Conservation (phyloP, 257 asterid species). For the Solanum virginianum region DNA sequence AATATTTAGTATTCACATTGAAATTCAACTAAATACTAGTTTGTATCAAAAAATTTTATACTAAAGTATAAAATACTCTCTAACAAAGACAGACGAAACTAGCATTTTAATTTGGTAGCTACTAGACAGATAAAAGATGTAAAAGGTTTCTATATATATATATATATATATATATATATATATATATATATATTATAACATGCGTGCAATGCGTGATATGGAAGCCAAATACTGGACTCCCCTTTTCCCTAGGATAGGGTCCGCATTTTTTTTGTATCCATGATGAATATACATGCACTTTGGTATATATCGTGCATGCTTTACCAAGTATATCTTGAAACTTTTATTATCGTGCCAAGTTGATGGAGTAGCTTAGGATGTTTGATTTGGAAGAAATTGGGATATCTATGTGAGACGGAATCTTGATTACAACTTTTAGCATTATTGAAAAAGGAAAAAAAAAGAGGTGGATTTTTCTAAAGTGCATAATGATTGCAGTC, state of each 20-base stretch:
- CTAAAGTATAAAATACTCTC: too few species aligned
- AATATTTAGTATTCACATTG: too few species aligned
- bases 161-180: not conserved
- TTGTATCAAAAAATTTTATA: too few species aligned
- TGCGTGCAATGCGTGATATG: not conserved
- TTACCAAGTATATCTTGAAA: not conserved
- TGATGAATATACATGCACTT: constrained; percentile 42
- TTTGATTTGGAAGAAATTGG: not conserved
- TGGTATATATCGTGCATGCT: not conserved
- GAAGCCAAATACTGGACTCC: not conserved
- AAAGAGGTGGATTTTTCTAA: not conserved
- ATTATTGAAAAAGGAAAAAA: not conserved
- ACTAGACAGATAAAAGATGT: not conserved
- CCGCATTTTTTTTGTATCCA: not conserved
- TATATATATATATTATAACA: not conserved
- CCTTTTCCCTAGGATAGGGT: not conserved
- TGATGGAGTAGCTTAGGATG: not conserved
- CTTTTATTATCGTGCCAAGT: not conserved
- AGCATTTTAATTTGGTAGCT: not conserved
- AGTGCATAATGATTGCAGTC: not conserved
- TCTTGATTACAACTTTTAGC: not conserved
- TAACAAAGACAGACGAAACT: not conserved
- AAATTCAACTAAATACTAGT: too few species aligned
- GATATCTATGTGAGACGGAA: not conserved
- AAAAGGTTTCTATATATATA: not conserved